Conservation (phyloP, 148 eudicot species). For the Cornus controversa region DNA sequence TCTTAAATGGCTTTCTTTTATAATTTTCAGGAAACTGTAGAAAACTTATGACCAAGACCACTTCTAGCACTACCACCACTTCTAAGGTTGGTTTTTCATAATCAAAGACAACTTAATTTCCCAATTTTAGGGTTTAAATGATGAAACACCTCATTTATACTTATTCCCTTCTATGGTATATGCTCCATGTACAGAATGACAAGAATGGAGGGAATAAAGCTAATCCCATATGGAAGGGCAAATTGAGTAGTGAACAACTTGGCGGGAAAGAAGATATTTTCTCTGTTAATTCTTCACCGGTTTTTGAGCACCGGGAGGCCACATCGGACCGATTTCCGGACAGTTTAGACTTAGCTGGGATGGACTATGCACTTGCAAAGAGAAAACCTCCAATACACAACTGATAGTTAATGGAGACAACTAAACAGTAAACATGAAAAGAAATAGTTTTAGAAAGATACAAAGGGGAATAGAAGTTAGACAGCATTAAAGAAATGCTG, state of each 20-base stretch:
- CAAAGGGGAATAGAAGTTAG: conserved; percentile 6
- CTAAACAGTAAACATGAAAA: neutral
- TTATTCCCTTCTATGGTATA: conserved; percentile 10
- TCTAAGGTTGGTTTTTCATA: conserved; percentile 35
- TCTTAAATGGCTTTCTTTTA: conserved; percentile 5
- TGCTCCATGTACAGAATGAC: conserved; percentile 29
- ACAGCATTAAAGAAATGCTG: conserved; percentile 62
- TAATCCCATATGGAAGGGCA: neutral
- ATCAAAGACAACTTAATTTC: neutral
- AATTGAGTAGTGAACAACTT: neutral
- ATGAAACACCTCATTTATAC: neutral
- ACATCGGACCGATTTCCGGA: conserved; percentile 23
- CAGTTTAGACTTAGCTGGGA: conserved; percentile 45
- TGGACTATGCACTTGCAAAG: conserved; percentile 72
- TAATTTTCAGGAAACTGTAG: conserved; percentile 43
- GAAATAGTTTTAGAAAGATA: conserved; percentile 16
- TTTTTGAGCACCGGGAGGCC: conserved; percentile 19
- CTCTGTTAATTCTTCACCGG: conserved; percentile 16
- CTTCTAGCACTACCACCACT: conserved; percentile 28
- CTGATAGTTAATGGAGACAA: conserved; percentile 3
- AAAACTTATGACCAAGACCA: conserved; percentile 32
- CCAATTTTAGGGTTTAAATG: neutral
- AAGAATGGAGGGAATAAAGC: conserved; percentile 14
- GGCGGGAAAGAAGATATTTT: conserved; percentile 16
- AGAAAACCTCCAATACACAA: conserved; percentile 66